These are phyloP conservation scores for Hypseocharis bilobata DNA, from an alignment of 441 rosid genomes.

Conservation along the genomic window DNA sequence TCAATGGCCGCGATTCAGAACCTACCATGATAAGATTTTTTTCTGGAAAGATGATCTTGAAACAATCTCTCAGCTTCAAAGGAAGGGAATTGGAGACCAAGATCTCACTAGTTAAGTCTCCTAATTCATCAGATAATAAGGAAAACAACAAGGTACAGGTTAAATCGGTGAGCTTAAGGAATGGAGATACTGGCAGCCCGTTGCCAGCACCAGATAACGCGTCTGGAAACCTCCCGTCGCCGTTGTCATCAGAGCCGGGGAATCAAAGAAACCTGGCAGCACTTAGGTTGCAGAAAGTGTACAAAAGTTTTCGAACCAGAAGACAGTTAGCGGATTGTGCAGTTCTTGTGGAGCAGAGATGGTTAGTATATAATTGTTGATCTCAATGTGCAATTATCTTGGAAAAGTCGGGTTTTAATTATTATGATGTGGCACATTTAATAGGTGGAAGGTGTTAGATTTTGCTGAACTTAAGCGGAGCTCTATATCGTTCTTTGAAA, in stretches of 20 bases:
- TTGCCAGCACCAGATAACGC: slow-evolving; percentile 13
- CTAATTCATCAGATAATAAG: slow-evolving; percentile 26
- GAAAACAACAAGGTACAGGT: slow-evolving; percentile 24
- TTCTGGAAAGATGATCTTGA: slow-evolving; percentile 53
- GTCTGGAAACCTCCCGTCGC: slow-evolving; percentile 6
- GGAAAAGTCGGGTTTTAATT: background rate
- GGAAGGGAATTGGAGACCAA: slow-evolving; percentile 43
- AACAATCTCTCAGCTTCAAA: slow-evolving; percentile 60
- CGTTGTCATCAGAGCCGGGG: slow-evolving; percentile 34
- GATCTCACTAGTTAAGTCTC: slow-evolving; percentile 38
- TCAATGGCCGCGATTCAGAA: slow-evolving; percentile 36
- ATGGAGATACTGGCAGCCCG: slow-evolving; percentile 19
- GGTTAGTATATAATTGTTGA: slow-evolving; percentile 35
- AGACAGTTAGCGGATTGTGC: slow-evolving; percentile 94
- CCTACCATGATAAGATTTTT: slow-evolving; percentile 43
- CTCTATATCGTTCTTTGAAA: slow-evolving; percentile 82
- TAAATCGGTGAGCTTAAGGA: slow-evolving; percentile 22
- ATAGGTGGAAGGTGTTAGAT: slow-evolving; percentile 93
- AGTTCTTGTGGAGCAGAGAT: slow-evolving; percentile 78
- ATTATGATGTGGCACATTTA: slow-evolving; percentile 5
- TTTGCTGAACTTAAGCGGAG: slow-evolving; percentile 84
- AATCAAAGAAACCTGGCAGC: slow-evolving; percentile 64
- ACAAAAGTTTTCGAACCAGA: slow-evolving; percentile 79
- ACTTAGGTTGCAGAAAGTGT: slow-evolving; percentile 70
- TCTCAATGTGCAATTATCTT: background rate